These are phyloP conservation scores for Sextonia rubra DNA, from an alignment of 164 flowering plant genomes.

Conservation along the genomic window DNA sequence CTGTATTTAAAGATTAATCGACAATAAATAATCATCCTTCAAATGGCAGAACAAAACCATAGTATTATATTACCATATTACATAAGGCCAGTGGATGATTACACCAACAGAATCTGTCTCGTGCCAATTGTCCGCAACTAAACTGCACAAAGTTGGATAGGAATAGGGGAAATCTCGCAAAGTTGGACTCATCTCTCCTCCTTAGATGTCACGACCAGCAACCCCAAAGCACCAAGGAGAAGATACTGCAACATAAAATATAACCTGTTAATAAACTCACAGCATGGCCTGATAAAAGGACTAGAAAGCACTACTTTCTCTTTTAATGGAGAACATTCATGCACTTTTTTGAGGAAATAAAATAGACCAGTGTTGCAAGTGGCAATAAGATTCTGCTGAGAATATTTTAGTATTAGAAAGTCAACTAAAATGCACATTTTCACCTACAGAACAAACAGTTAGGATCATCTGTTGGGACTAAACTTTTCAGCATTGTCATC, in stretches of 20 bases:
- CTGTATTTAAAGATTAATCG: background rate
- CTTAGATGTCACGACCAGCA: slow-evolving; percentile 17
- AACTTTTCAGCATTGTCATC: background rate
- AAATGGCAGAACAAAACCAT: background rate
- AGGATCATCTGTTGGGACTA: background rate
- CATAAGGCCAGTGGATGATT: background rate
- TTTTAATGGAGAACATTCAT: background rate
- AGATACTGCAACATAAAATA: slow-evolving; percentile 21
- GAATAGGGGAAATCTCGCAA: too few relatives aligned
- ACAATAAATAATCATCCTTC: background rate
- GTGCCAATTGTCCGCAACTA: too few relatives aligned
- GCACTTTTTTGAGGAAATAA: background rate
- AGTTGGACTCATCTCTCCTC: background rate
- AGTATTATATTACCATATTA: too few relatives aligned
- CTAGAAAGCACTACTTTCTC: background rate
- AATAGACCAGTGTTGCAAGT: background rate
- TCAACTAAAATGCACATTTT: background rate
- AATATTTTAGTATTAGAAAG: background rate
- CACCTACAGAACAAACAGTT: background rate
- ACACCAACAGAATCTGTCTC: background rate
- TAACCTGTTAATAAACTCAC: background rate
- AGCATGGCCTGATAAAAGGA: background rate
- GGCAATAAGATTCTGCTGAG: background rate
- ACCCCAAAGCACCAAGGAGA: slow-evolving; percentile 16
- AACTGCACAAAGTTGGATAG: too few relatives aligned